Evolutionary conservation across 2,329 filamentous ascomycete species (phyloP).

Genomic region (Camillea tinctor): DNA sequence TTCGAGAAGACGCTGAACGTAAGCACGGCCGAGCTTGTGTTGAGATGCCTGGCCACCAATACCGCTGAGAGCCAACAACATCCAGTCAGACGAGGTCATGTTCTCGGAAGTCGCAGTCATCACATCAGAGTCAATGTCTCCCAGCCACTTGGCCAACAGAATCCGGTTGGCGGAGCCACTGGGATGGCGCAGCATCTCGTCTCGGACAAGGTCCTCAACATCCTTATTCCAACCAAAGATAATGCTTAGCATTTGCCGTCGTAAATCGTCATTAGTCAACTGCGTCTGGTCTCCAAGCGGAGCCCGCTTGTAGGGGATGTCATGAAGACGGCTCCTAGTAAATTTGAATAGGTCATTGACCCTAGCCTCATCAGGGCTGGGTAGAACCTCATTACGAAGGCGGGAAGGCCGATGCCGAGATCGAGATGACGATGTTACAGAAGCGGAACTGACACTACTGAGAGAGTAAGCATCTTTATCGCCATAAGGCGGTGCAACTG

Average conservation of each 20-base stretch:
- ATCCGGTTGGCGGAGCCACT: slow-evolving; percentile 74
- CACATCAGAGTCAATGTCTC: slow-evolving; percentile 77
- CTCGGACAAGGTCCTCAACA: slow-evolving; percentile 74
- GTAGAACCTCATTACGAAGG: slow-evolving; percentile 75
- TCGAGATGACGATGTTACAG: slow-evolving; percentile 48
- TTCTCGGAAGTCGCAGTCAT: slow-evolving; percentile 78
- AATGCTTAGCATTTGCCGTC: slow-evolving; percentile 85
- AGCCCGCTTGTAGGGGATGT: slow-evolving; percentile 77
- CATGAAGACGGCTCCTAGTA: slow-evolving; percentile 74
- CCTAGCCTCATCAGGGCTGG: slow-evolving; percentile 72
- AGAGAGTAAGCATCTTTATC: slow-evolving; percentile 57
- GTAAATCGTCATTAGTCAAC: slow-evolving; percentile 75
- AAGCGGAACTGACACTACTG: slow-evolving; percentile 48
- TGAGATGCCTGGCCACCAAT: slow-evolving; percentile 78
- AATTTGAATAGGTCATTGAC: slow-evolving; percentile 82
- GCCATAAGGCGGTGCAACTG: slow-evolving; percentile 32
- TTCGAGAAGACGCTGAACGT: slow-evolving; percentile 86
- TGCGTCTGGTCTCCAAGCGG: slow-evolving; percentile 55
- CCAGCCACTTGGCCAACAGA: slow-evolving; percentile 88
- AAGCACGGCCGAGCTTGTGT: slow-evolving; percentile 86
- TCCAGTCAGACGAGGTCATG: slow-evolving; percentile 96
- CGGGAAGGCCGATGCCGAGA: slow-evolving; percentile 59
- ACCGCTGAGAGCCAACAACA: slow-evolving; percentile 86
- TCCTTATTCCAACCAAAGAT: slow-evolving; percentile 96
- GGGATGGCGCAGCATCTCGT: slow-evolving; percentile 77